Base-by-base conservation (phyloP, 192 early-diverging fungal genomes). In the Backusella mclennaniae region DNA sequence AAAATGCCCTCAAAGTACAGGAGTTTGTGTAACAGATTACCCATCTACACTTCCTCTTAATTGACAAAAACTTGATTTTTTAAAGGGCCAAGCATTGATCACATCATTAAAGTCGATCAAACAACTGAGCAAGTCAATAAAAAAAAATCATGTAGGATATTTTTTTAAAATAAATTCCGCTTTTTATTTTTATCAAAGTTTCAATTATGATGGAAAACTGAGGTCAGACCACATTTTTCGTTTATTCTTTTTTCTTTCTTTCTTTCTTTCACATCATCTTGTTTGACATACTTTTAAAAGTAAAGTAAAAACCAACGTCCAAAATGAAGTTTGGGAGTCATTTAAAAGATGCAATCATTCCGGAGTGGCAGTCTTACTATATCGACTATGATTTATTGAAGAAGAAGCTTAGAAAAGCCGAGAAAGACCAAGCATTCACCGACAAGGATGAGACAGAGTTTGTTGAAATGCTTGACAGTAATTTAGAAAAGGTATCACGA, bases 301-400 rank as follows among this genome's bases (percentile, higher is more conserved):
- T 52, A 56, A 56, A 56, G 8, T 6, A 56, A 11, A 56, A 56
- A 56, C 4, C 33, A 67, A 0, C 19, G 0, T 1, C 33, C 14
- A 26, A 35, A 17, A 96, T 96, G 95, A 96, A 96, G 85, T 96
- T 96, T 87, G 95, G 95, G 36, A 85, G 87, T 67, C 91, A 93
- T 81, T 84, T 96, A 39, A 80, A 89, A 59, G 88, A 88, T 41
- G 83, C 88, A 42, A 86, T 93, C 31, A 90, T 90, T 63, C 84
- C 85, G 6, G 92, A 94, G 79, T 96, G 95, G 95, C 84, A 87
- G 76, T 89, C 91, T 70, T 93, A 91, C 75, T 94, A 94, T 71
- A 81, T 94, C 21, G 91, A 92, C 74, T 96, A 98, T 76, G 88
- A 94, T 68, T 89, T 85, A 4, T 86, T 96, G 59, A 98, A 98